A percentile compares a stretch with the other conserved stretches of the same genome.
Evolutionary conservation across 2,329 filamentous ascomycete genomes (phyloP).

Genomic region (Bipolaris zeicola): DNA sequence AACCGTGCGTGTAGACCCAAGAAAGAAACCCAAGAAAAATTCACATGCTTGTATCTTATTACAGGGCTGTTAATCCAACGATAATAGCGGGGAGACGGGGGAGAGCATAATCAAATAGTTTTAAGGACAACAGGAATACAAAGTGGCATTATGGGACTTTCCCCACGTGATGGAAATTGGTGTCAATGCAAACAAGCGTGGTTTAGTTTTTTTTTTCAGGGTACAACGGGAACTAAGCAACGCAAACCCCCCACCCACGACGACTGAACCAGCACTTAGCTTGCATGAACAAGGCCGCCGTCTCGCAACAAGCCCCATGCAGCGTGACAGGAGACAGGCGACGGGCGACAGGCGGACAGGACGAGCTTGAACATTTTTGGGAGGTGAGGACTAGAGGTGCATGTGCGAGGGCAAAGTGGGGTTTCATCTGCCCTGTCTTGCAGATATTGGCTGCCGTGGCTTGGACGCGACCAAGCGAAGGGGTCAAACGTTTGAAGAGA

Average conservation of each 20-base stretch:
- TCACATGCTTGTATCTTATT: no score
- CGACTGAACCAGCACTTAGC: neutral
- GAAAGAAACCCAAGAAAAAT: no score
- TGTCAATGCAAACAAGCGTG: neutral
- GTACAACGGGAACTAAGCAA: no score
- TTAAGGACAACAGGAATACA: no score
- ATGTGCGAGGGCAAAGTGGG: neutral
- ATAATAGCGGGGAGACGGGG: no score
- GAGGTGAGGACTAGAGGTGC: neutral
- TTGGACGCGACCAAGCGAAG: neutral
- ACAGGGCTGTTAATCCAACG: no score
- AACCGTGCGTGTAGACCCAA: no score
- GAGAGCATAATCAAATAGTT: no score
- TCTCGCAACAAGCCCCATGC: neutral
- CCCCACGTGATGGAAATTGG: no score
- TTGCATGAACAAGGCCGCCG: neutral
- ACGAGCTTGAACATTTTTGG: neutral
- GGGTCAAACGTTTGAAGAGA: slow-evolving; percentile 4
- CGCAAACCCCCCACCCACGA: no score
- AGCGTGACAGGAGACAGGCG: slow-evolving; percentile 6
- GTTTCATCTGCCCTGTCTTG: neutral
- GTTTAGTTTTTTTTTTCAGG: neutral
- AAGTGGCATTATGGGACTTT: no score
- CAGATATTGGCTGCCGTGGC: neutral
- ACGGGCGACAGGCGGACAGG: neutral